These are phyloP conservation scores for Grigorovia yakushimaensis DNA, from an alignment of 805 yeast species.

Conservation along the genomic window DNA sequence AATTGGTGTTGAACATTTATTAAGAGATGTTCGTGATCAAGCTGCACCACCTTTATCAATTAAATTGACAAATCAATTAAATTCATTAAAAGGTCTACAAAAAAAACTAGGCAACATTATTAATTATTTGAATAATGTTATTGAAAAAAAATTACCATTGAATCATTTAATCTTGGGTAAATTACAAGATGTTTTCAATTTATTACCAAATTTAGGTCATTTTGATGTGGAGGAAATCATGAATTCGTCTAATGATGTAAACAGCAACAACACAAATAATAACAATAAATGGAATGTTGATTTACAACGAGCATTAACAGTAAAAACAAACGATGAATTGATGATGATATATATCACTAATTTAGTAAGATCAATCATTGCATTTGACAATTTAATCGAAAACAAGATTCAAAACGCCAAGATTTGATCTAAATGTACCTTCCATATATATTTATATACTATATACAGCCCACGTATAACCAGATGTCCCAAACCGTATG, in stretches of 20 bases:
- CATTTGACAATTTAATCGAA: constrained; percentile 93
- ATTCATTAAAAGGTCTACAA: constrained; percentile 77
- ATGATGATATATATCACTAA: constrained; percentile 89
- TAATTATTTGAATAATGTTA: constrained; percentile 64
- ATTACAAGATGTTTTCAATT: constrained; percentile 87
- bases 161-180: constrained; percentile 87
- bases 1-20: constrained; percentile 93
- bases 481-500: too few species aligned
- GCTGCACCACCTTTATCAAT: constrained; percentile 90
- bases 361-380: constrained; percentile 85
- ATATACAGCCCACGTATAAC: too few species aligned
- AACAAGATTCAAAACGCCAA: constrained; percentile 71
- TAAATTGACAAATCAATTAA: constrained; percentile 79
- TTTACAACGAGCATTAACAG: constrained; percentile 71
- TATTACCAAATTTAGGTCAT: constrained; percentile 66
- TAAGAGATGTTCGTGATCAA: constrained; percentile 91
- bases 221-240: constrained; percentile 28
- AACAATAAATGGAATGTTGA: constrained; percentile 27
- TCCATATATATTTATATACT: too few species aligned
- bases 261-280: constrained; percentile 8
- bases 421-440: not conserved
- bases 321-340: constrained; percentile 90
- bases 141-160: constrained; percentile 63
- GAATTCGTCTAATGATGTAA: constrained; percentile 12
- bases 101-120: constrained; percentile 72